phyloP scores from a whole-genome alignment of 345 rosid genomes.

The Sonneratia alba region DNA sequence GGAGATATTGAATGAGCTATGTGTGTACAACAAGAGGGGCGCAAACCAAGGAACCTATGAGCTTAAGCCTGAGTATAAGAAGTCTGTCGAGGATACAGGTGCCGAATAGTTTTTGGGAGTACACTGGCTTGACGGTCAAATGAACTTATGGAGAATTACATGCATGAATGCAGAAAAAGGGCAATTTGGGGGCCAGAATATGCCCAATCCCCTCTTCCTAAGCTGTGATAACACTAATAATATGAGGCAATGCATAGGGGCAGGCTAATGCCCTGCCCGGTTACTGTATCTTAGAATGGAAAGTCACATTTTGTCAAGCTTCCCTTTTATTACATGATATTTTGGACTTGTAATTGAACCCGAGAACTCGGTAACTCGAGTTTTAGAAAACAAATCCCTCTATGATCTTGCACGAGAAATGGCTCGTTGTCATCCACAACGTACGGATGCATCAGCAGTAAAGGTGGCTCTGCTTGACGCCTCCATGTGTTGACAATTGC shows the following conservation, averaged over 20 bases:
- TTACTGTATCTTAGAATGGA: neutral
- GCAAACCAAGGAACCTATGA: conserved; percentile 93
- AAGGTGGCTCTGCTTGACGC: too few species aligned
- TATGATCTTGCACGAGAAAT: too few species aligned
- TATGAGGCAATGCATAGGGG: neutral
- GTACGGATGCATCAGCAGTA: too few species aligned
- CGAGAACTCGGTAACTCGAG: too few species aligned
- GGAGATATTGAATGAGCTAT: conserved; percentile 86
- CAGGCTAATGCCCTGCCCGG: neutral
- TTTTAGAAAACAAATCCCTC: too few species aligned
- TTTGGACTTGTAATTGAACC: too few species aligned
- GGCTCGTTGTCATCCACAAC: too few species aligned
- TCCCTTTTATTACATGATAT: too few species aligned
- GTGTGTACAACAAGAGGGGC: conserved; percentile 92
- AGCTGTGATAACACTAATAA: neutral
- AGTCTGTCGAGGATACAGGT: conserved; percentile 57
- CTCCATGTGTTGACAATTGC: neutral
- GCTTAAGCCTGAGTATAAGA: conserved; percentile 94
- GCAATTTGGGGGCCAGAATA: neutral
- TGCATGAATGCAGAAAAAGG: neutral
- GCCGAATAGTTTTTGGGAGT: conserved; percentile 26
- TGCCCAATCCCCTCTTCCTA: neutral
- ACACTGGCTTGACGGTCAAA: too few species aligned
- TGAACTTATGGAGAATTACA: neutral
- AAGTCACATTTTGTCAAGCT: too few species aligned